Evolutionary conservation across 2,329 filamentous ascomycete species (phyloP), one percentile per base, ranked within the genome.

Genomic region (Claviceps spartinae): DNA sequence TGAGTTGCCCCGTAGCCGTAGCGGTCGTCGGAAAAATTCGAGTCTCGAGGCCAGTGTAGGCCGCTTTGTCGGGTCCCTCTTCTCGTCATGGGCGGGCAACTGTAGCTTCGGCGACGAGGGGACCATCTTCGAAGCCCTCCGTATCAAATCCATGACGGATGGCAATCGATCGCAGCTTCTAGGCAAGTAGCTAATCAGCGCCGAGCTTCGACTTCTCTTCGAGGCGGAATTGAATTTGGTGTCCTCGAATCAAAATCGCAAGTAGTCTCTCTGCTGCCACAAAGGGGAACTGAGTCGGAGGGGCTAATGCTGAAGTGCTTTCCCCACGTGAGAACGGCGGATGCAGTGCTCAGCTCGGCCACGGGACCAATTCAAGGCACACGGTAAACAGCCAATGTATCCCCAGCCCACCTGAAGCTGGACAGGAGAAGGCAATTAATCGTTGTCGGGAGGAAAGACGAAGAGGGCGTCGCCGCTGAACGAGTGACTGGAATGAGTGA

Each of bases 1-100:
- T 52, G 90, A 96, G 69, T 95, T 95, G 62, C 88, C 88, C 70
- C 83, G 86, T 72, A 98, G 73, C 60, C 90, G 83, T 74, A 98
- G 80, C 49, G 91, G 87, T 64, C 88, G 81, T 60, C 83, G 78
- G 67, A 97, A 87, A 68, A 96, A 94, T 56, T 86, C 84, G 62
- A 94, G 74, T 50, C 76, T 73, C 43, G 74, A 70, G 37, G 71
- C 68, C 47, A 73, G 54, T 24, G 63, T 66, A 54, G 71, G 69
- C 37, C 67, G 65, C 54, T 67, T 68, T 43, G 66, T 57, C 43
- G 61, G 52, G 62, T 54, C 60, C 50, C 61, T 67, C 64, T 78
- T 79, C 60, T 78, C 75, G 57, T 78, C 74, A 48, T 68, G 59
- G 22, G 74, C 72, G 26, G 77, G 77, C 16, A 78, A 69, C 55